Percentiles rank a stretch among this genome's conserved stretches.
Conservation (phyloP, 768 basidiomycete species). For the Epithele typhae region DNA sequence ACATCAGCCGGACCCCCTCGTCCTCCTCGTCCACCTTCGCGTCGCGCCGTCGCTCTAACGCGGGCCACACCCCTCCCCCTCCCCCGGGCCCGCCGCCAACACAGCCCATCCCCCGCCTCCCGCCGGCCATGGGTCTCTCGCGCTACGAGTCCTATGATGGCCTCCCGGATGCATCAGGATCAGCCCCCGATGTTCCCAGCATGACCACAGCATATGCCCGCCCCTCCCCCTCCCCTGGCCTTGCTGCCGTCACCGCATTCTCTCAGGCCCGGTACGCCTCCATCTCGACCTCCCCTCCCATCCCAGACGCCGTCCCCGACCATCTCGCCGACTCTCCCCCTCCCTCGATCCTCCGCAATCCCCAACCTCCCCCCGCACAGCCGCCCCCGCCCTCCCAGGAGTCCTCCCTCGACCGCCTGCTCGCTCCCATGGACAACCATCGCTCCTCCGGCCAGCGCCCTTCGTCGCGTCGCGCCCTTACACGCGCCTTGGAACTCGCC, state of each 20-base stretch:
- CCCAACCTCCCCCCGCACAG: conserved; percentile 10
- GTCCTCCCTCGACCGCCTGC: conserved; percentile 38
- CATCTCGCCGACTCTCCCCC: conserved; percentile 57
- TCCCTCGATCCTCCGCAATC: conserved; percentile 39
- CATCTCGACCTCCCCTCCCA: conserved; percentile 15
- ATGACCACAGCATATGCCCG: conserved; percentile 25
- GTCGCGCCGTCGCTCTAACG: conserved; percentile 68
- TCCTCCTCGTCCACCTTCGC: conserved; percentile 23
- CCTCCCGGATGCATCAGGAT: conserved; percentile 16
- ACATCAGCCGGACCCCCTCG: conserved; percentile 8
- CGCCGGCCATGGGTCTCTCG: conserved; percentile 31
- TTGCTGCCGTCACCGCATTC: conserved; percentile 59
- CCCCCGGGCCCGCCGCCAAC: conserved; percentile 70
- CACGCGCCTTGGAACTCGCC: conserved; percentile 81
- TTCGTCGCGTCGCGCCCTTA: conserved; percentile 83
- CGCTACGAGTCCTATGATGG: conserved; percentile 27
- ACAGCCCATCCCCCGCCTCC: conserved; percentile 70
- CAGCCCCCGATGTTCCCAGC: conserved; percentile 16
- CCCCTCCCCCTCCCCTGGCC: conserved; percentile 41
- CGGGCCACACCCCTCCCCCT: conserved; percentile 44
- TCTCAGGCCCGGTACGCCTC: conserved; percentile 45
- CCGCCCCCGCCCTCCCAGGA: conserved; percentile 31
- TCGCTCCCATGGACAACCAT: conserved; percentile 34
- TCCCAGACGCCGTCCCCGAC: conserved; percentile 35
- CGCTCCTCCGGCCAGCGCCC: conserved; percentile 52